phyloP scores from a whole-genome alignment of 1,284 basidiomycete genomes.

The Sanghuangporus sanghuang region DNA sequence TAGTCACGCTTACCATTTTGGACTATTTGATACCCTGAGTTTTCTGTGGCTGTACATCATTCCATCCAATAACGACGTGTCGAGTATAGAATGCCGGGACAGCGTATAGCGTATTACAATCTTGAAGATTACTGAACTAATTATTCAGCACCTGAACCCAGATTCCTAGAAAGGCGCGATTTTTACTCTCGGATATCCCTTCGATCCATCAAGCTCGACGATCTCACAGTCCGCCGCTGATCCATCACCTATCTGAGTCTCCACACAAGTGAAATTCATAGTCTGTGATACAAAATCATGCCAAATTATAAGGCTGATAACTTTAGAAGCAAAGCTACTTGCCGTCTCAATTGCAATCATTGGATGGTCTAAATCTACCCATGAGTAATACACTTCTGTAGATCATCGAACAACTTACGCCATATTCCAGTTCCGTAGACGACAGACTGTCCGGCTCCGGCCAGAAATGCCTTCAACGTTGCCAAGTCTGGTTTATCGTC shows the following conservation, averaged over 20 bases:
- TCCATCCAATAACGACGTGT: background rate
- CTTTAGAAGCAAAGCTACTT: constrained; percentile 21
- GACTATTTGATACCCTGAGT: background rate
- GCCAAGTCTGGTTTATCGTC: constrained; percentile 74
- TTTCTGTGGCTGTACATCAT: background rate
- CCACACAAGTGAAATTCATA: constrained; percentile 78
- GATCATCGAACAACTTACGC: constrained; percentile 56
- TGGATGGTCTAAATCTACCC: constrained; percentile 61
- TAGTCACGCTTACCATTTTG: background rate
- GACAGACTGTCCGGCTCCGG: constrained; percentile 75
- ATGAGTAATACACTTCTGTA: constrained; percentile 11
- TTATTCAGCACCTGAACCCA: background rate
- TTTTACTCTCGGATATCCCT: constrained; percentile 34
- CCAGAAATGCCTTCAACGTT: constrained; percentile 77
- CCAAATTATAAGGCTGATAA: constrained; percentile 1
- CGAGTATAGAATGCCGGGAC: background rate
- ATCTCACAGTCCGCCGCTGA: constrained; percentile 74
- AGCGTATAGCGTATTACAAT: background rate
- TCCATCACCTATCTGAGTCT: constrained; percentile 80
- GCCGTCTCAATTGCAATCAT: constrained; percentile 77
- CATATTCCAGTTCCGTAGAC: constrained; percentile 79
- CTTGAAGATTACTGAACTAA: background rate
- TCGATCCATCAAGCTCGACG: constrained; percentile 42
- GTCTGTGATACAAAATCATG: constrained; percentile 33
- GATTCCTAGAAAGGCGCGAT: constrained; percentile 22